Conservation (phyloP, 306 rosid species). For the Purshia tridentata region DNA sequence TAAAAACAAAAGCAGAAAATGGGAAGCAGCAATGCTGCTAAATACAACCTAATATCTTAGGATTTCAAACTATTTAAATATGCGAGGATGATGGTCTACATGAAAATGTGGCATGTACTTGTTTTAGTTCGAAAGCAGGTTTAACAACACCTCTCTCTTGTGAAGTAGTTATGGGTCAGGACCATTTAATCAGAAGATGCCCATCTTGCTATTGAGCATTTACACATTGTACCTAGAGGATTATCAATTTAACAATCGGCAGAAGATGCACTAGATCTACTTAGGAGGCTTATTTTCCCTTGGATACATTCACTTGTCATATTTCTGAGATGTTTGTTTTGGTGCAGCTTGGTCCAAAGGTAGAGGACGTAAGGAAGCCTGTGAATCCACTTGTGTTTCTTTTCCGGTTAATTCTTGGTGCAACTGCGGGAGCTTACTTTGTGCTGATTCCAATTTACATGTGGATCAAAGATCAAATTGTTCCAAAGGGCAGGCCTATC, state of each 20-base stretch:
- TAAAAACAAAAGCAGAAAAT: not conserved
- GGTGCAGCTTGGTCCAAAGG: conserved; percentile 86
- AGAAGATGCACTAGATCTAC: not conserved
- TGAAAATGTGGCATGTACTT: not conserved
- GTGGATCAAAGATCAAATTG: conserved; percentile 78
- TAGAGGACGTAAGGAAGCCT: conserved; percentile 67
- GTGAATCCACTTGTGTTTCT: conserved; percentile 52
- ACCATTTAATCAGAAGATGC: not conserved
- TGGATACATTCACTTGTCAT: not conserved
- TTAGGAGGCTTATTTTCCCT: not conserved
- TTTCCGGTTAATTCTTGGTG: conserved; percentile 57
- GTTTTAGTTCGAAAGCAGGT: conserved; percentile 1
- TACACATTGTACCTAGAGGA: not conserved
- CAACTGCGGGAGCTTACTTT: conserved; percentile 69
- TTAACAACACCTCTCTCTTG: not conserved
- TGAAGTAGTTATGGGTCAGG: not conserved
- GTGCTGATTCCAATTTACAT: conserved; percentile 73
- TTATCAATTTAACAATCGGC: not conserved
- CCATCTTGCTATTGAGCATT: not conserved
- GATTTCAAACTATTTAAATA: not conserved
- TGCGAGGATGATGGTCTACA: not conserved
- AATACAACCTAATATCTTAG: not conserved
- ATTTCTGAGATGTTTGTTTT: conserved; percentile 15
- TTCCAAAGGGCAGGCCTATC: conserved; percentile 71
- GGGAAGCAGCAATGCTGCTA: not conserved